Evolutionary conservation across 768 basidiomycete genomes (phyloP).

Genomic region (Multifurca ochricompacta): DNA sequence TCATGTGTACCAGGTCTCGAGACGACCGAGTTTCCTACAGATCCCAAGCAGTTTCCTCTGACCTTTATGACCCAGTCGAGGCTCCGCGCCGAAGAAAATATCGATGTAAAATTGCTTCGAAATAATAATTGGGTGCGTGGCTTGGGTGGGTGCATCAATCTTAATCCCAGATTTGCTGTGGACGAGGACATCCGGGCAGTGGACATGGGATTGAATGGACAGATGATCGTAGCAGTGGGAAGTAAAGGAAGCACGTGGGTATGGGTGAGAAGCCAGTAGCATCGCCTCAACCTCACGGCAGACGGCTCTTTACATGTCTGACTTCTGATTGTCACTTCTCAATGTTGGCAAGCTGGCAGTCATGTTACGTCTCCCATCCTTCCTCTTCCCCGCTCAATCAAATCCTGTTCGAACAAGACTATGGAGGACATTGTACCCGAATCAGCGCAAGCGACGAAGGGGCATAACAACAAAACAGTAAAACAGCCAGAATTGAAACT

Average conservation of each 20-base stretch:
- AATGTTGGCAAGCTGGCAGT: background rate
- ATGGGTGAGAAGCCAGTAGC: constrained; percentile 9
- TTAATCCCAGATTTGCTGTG: background rate
- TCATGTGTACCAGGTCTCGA: constrained; percentile 3
- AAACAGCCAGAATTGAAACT: background rate
- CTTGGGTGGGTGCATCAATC: constrained; percentile 8
- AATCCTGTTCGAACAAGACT: constrained; percentile 1
- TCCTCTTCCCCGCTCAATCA: background rate
- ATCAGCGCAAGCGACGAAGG: background rate
- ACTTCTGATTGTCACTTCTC: background rate
- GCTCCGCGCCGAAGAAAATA: background rate
- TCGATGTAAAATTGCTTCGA: background rate
- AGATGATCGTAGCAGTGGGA: constrained; percentile 11
- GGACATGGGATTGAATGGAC: constrained; percentile 14
- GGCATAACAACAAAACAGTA: background rate
- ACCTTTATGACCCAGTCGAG: background rate
- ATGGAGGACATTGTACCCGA: constrained; percentile 7
- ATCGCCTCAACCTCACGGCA: background rate
- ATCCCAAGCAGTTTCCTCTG: background rate
- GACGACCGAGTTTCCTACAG: background rate
- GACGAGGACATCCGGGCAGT: constrained; percentile 6
- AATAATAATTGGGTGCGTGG: background rate
- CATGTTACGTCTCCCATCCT: background rate
- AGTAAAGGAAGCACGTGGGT: constrained; percentile 15
- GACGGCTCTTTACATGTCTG: too few relatives aligned